Conservation (phyloP, 768 basidiomycete genomes). For the Termitomyces sp. region DNA sequence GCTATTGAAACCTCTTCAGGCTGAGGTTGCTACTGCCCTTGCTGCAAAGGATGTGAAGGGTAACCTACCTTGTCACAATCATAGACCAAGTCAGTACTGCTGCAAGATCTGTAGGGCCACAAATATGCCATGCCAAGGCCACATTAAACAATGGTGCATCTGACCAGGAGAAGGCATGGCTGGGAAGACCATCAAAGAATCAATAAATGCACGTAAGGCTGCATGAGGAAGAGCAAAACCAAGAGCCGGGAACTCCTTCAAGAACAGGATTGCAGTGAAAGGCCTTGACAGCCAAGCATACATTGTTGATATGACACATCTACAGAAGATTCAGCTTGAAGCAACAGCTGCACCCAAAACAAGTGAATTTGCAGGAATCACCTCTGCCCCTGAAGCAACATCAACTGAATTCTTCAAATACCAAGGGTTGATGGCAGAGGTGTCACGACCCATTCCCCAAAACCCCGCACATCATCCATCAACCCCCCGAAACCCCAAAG, state of each 20-base stretch:
- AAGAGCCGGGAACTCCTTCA: neutral
- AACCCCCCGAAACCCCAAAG: too few relatives aligned
- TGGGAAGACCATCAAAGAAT: too few relatives aligned
- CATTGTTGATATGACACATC: neutral
- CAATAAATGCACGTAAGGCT: too few relatives aligned
- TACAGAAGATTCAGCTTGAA: neutral
- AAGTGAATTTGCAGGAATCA: neutral
- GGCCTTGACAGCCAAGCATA: neutral
- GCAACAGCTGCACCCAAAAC: neutral
- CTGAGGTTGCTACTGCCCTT: neutral
- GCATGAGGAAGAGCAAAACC: neutral
- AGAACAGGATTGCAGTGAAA: neutral
- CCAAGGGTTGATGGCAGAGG: neutral
- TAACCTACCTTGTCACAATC: neutral
- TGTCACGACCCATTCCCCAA: too few relatives aligned
- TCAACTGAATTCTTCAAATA: neutral
- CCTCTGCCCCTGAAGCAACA: too few relatives aligned
- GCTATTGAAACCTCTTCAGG: neutral
- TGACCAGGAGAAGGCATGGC: too few relatives aligned
- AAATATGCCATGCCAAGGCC: too few relatives aligned
- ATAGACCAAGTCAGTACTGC: neutral
- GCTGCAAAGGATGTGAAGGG: neutral
- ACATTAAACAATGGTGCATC: too few relatives aligned
- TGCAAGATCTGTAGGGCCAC: neutral
- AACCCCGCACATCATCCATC: too few relatives aligned